Evolutionary conservation across 78 protist species (phyloP).

Genomic region (Chrysochromulina parva): DNA sequence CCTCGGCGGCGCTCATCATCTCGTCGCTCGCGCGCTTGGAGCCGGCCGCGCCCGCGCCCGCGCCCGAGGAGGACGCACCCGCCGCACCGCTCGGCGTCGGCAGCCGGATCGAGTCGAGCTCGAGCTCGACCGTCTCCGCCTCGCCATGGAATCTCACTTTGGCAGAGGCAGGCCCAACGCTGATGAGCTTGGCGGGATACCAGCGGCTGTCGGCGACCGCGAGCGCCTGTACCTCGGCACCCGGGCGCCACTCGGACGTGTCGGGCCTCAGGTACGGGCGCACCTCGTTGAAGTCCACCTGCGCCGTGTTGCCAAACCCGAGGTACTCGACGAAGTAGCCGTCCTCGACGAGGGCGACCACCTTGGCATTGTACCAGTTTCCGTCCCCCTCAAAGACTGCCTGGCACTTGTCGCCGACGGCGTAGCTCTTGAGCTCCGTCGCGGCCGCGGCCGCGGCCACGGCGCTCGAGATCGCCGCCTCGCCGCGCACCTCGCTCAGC

Average conservation of each 20-base stretch:
- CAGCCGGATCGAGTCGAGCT: neutral
- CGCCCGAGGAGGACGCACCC: too few species aligned
- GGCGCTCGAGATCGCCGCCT: too few species aligned
- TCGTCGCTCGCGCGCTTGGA: too few species aligned
- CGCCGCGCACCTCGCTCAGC: neutral
- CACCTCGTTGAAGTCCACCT: conserved; percentile 8
- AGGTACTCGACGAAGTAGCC: conserved; percentile 8
- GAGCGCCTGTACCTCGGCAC: neutral
- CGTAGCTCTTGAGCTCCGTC: neutral
- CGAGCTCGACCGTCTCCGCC: neutral
- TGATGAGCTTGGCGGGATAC: neutral
- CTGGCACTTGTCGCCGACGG: conserved; percentile 16
- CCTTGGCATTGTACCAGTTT: conserved; percentile 10
- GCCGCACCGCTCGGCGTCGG: too few species aligned
- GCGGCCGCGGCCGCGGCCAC: too few species aligned
- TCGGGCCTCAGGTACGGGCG: conserved; percentile 5
- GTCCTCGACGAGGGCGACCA: conserved; percentile 7
- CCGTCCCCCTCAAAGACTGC: neutral
- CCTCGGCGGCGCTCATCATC: neutral
- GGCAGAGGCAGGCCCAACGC: neutral
- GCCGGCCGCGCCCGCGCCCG: too few species aligned
- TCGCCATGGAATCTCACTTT: neutral
- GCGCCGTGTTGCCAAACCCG: conserved; percentile 1
- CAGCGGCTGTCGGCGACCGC: neutral
- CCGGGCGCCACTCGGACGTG: neutral